Evolutionary conservation across 2,329 filamentous ascomycete genomes (phyloP), one percentile per base, ranked within the genome.

Genomic region (Ascochyta rabiei): DNA sequence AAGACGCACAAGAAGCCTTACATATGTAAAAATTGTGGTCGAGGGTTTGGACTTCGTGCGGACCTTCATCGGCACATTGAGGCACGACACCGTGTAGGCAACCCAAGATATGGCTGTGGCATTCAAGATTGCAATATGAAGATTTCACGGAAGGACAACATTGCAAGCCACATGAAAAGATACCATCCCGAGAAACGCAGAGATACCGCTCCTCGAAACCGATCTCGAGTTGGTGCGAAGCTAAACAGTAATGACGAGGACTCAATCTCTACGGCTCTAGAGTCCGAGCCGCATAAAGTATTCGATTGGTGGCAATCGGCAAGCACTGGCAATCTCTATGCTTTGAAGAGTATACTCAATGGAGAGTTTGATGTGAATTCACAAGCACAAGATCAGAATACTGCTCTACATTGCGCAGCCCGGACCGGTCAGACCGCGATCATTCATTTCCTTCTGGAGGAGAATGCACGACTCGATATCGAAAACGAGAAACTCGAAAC

Each of bases 361-460:
- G 6, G 13, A 9, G 48, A 43, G 12, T 10, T 35, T 1, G 18
- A 45, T 2, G 0, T 46, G 0, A n/a, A 57, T 6, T 34, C 33
- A 0, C 21, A 30, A 24, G 53, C 56, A 1, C 42, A 38, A 3
- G 59, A 63, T 9, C 19, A 37, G 6, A 60, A 37, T 1, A 60
- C 61, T 7, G 56, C 42, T 8, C 24, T 62, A 2, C 61, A 63
- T 10, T 62, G 61, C 16, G 61, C 59, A 10, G 54, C 57, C 18
- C 45, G 34, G 30, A 37, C 42, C 4, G 48, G 55, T n/a, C 59
- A 60, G 4, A 15, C 15, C 4, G 18, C 0, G 0, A 40, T 28
- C 2, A 13, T 62, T 4, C 6, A 44, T 0, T 41, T 48, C 19
- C 23, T 63, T 2, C 16, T 63, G 0, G 9, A 37, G 0, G 28